A percentile compares a stretch with the other conserved stretches of the same genome.
phyloP scores from a whole-genome alignment of 495 filamentous ascomycete species.

The Tetracladium marchalianum region DNA sequence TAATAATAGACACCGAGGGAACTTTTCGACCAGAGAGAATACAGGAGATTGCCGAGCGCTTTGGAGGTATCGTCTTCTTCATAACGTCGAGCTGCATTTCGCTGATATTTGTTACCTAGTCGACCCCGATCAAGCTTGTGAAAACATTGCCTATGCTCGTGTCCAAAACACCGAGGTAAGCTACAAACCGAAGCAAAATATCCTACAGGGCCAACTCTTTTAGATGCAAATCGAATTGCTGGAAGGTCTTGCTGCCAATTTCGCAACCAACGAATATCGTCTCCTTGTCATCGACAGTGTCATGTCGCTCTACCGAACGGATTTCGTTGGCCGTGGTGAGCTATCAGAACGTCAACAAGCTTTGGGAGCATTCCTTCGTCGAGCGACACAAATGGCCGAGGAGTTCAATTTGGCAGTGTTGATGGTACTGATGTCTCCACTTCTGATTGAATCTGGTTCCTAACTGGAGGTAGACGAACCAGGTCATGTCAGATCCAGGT shows the following conservation, averaged over 20 bases:
- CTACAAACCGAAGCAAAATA: not conserved
- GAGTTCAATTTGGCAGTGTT: conserved; percentile 73
- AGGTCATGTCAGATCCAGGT: conserved; percentile 75
- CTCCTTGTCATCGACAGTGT: conserved; percentile 70
- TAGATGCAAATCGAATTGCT: conserved; percentile 63
- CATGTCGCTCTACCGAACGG: conserved; percentile 69
- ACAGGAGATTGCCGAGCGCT: conserved; percentile 66
- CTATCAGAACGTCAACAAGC: conserved; percentile 71
- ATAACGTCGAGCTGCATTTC: not conserved
- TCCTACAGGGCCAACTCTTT: not conserved
- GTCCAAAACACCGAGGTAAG: conserved; percentile 57
- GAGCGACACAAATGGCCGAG: conserved; percentile 65
- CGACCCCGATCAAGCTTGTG: conserved; percentile 33
- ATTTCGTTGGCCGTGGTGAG: conserved; percentile 66
- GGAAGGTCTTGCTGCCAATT: conserved; percentile 53
- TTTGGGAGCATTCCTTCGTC: conserved; percentile 59
- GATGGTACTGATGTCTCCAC: conserved; percentile 37
- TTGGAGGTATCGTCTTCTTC: conserved; percentile 33
- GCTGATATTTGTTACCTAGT: conserved; percentile 5
- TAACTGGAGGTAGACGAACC: conserved; percentile 49
- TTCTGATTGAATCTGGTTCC: not conserved
- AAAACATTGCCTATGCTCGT: conserved; percentile 67
- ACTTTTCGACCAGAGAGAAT: conserved; percentile 64
- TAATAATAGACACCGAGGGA: conserved; percentile 55
- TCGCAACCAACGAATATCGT: conserved; percentile 59